Evolutionary conservation across 2,329 filamentous ascomycete genomes (phyloP), one percentile per base, ranked within the genome.

Genomic region (Rhynchosporium agropyri): DNA sequence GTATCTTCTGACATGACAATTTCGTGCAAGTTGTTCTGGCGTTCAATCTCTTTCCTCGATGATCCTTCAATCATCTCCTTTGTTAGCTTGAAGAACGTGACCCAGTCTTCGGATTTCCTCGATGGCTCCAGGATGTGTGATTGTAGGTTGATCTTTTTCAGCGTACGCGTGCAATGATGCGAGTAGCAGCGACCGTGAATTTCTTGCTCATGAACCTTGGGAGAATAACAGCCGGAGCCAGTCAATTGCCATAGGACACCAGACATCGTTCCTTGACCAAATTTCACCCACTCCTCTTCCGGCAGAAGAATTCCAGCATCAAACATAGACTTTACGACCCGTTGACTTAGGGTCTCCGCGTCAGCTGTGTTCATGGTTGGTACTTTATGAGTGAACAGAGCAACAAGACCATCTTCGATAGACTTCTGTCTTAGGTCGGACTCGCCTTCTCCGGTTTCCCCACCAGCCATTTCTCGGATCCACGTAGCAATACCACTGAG

Each of bases 301-400:
- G 89, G 88, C 4, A 96, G 80, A 38, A 99, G 79, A 10, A 92
- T 91, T 45, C 88, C 89, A 8, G 89, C 86, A 29, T 85, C 83
- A 68, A 94, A 84, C 91, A 99, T 95, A 53, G 88, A 85, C 60
- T 86, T 81, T 2, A 96, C 87, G 0, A 97, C 90, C 46, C 86
- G 86, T 63, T 85, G 84, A 65, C 91, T 91, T 58, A 99, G 81
- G 0, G 88, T 89, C 75, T 99, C 95, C 0, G 95, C 95, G 79
- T 99, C 96, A 5, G 94, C 93, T 48, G 95, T 94, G 71, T 99
- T 98, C 92, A 99, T 97, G 0, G 92, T 99, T 0, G 95, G 93
- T 0, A 99, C 92, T 76, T 97, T 98, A 77, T 91, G 85, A 1
- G 91, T 96, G 75, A 99, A 98, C 6, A 99, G 80, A 36, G 88